A percentile compares a stretch with the other conserved stretches of the same genome.
These are phyloP conservation scores for Candida neerlandica DNA, from an alignment of 1,139 yeast genomes.

Conservation along the genomic window DNA sequence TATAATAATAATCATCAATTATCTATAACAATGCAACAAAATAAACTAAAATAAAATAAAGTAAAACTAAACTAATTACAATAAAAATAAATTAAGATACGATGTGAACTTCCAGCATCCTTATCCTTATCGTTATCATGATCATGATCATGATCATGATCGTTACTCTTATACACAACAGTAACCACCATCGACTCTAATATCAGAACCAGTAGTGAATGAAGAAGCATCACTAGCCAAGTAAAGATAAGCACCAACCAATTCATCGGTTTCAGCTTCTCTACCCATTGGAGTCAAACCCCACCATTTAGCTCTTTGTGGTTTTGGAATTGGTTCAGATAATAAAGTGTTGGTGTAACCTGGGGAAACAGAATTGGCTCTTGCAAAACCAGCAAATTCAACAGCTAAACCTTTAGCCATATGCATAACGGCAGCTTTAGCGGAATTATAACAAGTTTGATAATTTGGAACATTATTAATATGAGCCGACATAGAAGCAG, in stretches of 20 bases:
- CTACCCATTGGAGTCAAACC: constrained; percentile 43
- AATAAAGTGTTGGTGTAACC: constrained; percentile 60
- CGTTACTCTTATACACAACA: constrained; percentile 29
- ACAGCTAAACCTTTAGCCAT: constrained; percentile 56
- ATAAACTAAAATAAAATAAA: background rate
- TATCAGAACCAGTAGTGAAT: constrained; percentile 49
- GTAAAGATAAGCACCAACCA: constrained; percentile 47
- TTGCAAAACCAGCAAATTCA: constrained; percentile 55
- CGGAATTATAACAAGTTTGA: constrained; percentile 59
- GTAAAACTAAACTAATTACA: too few relatives aligned
- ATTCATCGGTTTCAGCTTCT: constrained; percentile 43
- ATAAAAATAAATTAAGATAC: too few relatives aligned
- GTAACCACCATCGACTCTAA: constrained; percentile 52
- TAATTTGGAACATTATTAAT: constrained; percentile 56
- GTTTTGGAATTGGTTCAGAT: constrained; percentile 46
- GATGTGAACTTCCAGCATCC: too few relatives aligned
- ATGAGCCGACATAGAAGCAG: constrained; percentile 64
- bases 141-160: too few relatives aligned
- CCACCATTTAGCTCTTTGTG: constrained; percentile 39
- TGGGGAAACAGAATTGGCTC: constrained; percentile 59
- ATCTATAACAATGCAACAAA: constrained; percentile 2
- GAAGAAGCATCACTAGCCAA: constrained; percentile 46
- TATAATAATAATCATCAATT: background rate
- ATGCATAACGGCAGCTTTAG: constrained; percentile 61
- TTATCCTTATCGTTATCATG: too few relatives aligned